Base-by-base conservation (phyloP, 2,329 filamentous ascomycete species). In the Fusarium tanahbumbuense region DNA sequence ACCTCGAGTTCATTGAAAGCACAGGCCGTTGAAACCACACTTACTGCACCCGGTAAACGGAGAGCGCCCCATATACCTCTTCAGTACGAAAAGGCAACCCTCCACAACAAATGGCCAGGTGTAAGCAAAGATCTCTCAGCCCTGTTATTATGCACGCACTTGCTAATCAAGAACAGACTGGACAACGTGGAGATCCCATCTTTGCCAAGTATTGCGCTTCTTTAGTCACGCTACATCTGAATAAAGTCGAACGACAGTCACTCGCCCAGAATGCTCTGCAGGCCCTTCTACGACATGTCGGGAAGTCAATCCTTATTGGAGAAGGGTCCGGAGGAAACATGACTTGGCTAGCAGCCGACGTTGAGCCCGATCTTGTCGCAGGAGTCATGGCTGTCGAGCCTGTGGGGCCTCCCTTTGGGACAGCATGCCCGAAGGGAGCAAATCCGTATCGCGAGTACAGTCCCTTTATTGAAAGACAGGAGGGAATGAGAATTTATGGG, bases 331-430 rank as follows among this genome's bases (percentile, higher is more conserved):
- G 84, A 6, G 82, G 83, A 1, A 78, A 78, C 13, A 81, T 82
- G 62, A 81, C 79, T 11, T 86, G 81, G 82, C 78, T 84, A 11
- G 79, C 84, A 11, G 84, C 83, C 3, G 87, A 90, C 68, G 75
- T 77, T 4, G 74, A 81, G 6, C 86, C 87, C 0, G 68, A 82
- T 0, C 76, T 84, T 1, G 83, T 88, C 3, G 81, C 81, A 22
- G 83, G 78, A 1, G 81, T 88, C 22, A 75, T 89, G 3, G 79
- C 82, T 1, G 65, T 89, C 15, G 87, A 89, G 70, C 87, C 87
- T 0, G 74, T 78, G 6, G 87, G 87, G 0, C 86, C 87, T 2
- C 86, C 86, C 0, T 87, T 85, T 68, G 79, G 77, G 13, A 71
- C 55, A 2, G 65, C 70, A 3, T 53, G 56, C 13, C 37, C 56